Evolutionary conservation across 164 flowering plant species (phyloP), one percentile per base, ranked within the genome.

Genomic region (Santalum album): DNA sequence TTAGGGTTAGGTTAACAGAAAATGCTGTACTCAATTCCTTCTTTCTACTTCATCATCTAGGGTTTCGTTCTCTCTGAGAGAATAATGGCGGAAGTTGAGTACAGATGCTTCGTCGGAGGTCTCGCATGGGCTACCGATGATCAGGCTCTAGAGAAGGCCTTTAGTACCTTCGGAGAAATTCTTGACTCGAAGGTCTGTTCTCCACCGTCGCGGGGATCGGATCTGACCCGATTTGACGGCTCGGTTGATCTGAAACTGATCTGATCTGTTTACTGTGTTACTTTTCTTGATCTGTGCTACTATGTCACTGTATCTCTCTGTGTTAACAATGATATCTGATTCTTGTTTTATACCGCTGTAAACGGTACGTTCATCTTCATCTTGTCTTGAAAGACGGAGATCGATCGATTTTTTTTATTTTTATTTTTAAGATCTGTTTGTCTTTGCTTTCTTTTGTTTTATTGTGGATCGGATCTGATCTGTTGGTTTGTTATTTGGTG

Each of bases 41-140:
- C 16, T 14, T 36, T 1, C 2, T 1, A 2, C 16, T 12, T 10
- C 5, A 29, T 29, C 14, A 36, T 36, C 16, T 36, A 14, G 12
- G 42, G 55, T 42, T 54, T 25, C 49, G 19, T 42, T 36, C 34
- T 29, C 34, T 29, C 34, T 29, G 9, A 9, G 9, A 9, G 34
- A 3, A 38, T 38, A 16, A 16, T 19, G 1, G 63, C 60, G 0
- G 73, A 65, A 12, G 55, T 49, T 23, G 73, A 69, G 32, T 65
- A 32, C 51, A 49, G 73, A 12, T 69, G 73, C 26, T 69, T 69
- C 64, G 73, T 69, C 25, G 73, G 73, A 9, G 73, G 73, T 6
- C 69, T 69, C 11, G 69, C 73, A 16, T 69, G 73, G 73, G 69
- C 73, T 20, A 69, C 70, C 26, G 59, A 57, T 46, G 73, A 69